Base-by-base conservation (phyloP, 1,284 basidiomycete genomes). In the Sanghuangporus weigelae region DNA sequence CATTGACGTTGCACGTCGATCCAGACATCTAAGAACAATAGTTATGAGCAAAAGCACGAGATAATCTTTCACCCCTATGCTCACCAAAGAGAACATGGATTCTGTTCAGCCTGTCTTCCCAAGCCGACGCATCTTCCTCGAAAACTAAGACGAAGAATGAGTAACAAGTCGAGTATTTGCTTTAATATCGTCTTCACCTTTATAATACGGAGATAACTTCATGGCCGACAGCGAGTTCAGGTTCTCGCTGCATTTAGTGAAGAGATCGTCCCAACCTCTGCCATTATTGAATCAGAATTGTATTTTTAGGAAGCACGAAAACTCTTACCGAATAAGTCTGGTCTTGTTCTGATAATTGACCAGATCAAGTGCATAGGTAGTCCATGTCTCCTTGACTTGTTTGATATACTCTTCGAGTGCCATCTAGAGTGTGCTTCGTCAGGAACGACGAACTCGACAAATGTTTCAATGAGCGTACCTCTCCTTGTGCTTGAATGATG, bases 301-400 rank as follows among this genome's bases (percentile, higher is more conserved):
- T 10, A 39, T 35, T 63, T 26, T n/a, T 10, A 48, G 36, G 44
- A 46, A 40, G 65, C 7, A 57, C 21, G 36, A 55, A 26, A 26
- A 12, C 49, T 66, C 79, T 36, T 71, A 92, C 90, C 89, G 86
- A 70, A 99, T 98, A 40, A 99, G 83, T 54, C 96, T 88, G 71
- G 96, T 98, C 76, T 96, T 98, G 77, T 96, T 98, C 80, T 99
- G 97, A 73, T 99, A 99, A 74, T 98, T 96, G 70, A 98, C 93
- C 56, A 99, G 81, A 68, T 99, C 97, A 57, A 99, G 84, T 2
- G 94, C 92, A 75, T 98, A 99, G 70, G 85, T 95, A 1, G 93
- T 93, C 97, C 97, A 99, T 1, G 86, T 92, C 76, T 99, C 97
- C 74, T 95, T 95, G 71, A 98, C 95, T 75, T 96, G 92, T 68